Base-by-base conservation (phyloP, 2,329 filamentous ascomycete species). In the Talaromyces marneffei region DNA sequence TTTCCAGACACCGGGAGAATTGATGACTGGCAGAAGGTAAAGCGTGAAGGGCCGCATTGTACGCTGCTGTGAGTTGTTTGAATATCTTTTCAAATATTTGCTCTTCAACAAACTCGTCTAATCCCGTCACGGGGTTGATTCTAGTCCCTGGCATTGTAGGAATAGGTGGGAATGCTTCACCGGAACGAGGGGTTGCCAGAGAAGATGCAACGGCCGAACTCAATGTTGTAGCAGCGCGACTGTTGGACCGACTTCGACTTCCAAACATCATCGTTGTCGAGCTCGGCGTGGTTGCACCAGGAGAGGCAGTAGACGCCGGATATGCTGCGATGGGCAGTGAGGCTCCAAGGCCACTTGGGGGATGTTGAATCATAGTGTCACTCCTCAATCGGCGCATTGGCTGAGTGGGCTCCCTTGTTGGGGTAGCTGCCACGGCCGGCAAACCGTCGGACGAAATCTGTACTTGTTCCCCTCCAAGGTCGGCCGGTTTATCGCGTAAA, bases 21-120 rank as follows among this genome's bases (percentile, higher is more conserved):
- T 92, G 88, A 56, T 80, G 80, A 63, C 86, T 85, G 64, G 91
- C 86, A 60, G 79, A 79, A 0, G 91, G 91, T 27, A 96, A 78
- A 1, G 86, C 87, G 44, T 85, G 84, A 66, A 90, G 82, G 29
- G 91, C 87, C 54, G 90, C 80, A 54, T 92, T 89, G 20, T 89
- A 87, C 0, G 91, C 89, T 59, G 82, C 83, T 50, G 87, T 86
- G 25, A 96, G 79, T 50, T 89, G 88, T 35, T 91, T 71, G 76
- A 90, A 96, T 23, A 97, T 91, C 64, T 82, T 85, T 65, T 96
- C 92, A 66, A 96, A 96, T 29, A 87, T 83, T 16, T 84, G 83
- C 67, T 96, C 91, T 65, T 96, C 91, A 65, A 91, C 89, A 2
- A 83, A 83, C 61, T 85, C 82, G 52, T 84, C 82, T 55, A 87